Percentiles rank a stretch among this genome's conserved stretches.
These are phyloP conservation scores for Fusarium sp. DNA, from an alignment of 2,329 filamentous ascomycete genomes.

Conservation along the genomic window DNA sequence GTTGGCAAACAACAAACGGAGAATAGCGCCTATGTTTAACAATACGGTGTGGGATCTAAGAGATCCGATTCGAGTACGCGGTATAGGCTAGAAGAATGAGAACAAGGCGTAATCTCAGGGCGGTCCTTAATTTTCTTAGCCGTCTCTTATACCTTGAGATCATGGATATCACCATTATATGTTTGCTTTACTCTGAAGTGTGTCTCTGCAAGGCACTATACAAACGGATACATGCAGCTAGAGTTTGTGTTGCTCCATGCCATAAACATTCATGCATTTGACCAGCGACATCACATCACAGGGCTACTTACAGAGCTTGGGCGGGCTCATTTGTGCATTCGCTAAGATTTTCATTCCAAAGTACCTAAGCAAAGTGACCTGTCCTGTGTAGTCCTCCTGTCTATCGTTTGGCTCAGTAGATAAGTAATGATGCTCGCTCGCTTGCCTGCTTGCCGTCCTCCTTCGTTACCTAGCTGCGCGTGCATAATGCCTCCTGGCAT, in stretches of 20 bases:
- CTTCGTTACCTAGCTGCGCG: constrained; percentile 3
- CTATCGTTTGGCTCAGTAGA: constrained; percentile 22
- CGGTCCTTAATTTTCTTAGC: not conserved
- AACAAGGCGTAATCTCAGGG: not conserved
- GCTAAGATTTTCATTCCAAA: constrained; percentile 23
- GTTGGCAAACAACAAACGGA: constrained; percentile 34
- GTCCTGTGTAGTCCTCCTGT: constrained; percentile 11
- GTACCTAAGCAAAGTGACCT: constrained; percentile 20
- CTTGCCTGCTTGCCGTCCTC: constrained; percentile 18
- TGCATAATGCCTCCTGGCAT: constrained; percentile 24
- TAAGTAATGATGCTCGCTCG: constrained; percentile 17
- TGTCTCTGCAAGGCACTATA: constrained; percentile 16
- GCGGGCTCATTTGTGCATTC: constrained; percentile 1
- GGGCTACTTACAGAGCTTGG: not conserved
- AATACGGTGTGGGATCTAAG: constrained; percentile 1
- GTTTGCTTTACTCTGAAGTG: constrained; percentile 18
- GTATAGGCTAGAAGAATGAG: not conserved
- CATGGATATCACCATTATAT: constrained; percentile 5
- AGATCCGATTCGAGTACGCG: constrained; percentile 8
- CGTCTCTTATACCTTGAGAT: constrained; percentile 11
- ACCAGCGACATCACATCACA: constrained; percentile 6
- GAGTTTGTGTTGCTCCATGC: constrained; percentile 36
- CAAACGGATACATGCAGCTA: constrained; percentile 40
- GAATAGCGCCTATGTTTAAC: constrained; percentile 4
- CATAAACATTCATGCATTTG: constrained; percentile 17